Base-by-base conservation (phyloP, 176 grass and related monocot genomes). In the Eragrostis curvula region DNA sequence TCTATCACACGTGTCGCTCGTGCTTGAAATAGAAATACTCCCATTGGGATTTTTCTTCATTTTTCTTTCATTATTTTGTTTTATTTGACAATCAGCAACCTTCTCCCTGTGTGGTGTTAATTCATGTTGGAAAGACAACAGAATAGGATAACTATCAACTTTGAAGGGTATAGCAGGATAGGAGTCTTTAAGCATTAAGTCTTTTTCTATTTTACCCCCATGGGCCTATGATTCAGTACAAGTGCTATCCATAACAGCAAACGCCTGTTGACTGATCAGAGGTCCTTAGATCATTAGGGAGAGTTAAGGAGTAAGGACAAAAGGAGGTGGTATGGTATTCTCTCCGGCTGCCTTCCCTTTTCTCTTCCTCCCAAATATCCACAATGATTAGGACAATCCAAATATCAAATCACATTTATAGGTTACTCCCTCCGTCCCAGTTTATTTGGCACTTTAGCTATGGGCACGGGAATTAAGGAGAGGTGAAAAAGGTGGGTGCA, bases 21-120 rank as follows among this genome's bases (percentile, higher is more conserved):
- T 80, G 36, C 21, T 50, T 82, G 79, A 87, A 60, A 79, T 79
- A 55, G 36, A 27, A 55, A 68, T 42, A 68, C 21, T n/a, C 10
- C 13, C 13, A 42, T 66, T 79, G 47, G 50, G 44, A 40, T 12
- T 7, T 20, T 40, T 66, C n/a, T 82, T 43, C 49, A 36, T 24
- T 47, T 40, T 71, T 66, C 7, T n/a, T 25, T 45, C 3, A 9
- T 3, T n/a, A 16, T n/a, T 74, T 45, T 73, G 20, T 66, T 79
- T 88, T 39, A 9, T 42, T 69, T n/a, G 9, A 82, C 39, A 65
- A 20, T 76, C 70, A 28, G 55, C 46, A 53, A 71, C 53, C 30
- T 64, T 83, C 52, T 71, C 8, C 42, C 13, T 67, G 16, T 57
- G 5, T 69, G 39, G 42, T 79, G 60, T 40, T 75, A 32, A 12